Base-by-base conservation (phyloP, 1,139 yeast genomes). In the Blastobotrys apis region DNA sequence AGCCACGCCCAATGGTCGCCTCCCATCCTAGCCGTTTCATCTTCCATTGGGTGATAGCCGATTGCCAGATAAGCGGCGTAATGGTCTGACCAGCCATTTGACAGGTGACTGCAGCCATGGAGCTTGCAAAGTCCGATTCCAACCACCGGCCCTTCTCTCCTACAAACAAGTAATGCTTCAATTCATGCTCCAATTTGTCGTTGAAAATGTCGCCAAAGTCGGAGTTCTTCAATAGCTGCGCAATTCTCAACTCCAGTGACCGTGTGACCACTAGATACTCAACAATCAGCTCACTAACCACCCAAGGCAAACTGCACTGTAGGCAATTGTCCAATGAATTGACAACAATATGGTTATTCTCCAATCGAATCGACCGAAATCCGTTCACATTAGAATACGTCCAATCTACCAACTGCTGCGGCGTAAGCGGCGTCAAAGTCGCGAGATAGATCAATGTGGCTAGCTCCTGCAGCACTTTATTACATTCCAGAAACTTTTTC, bases 161-260 rank as follows among this genome's bases (percentile, higher is more conserved):
- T 15, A 41, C 45, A 41, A 41, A 41, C 12, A 41, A 10, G 17
- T 37, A 37, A n/a, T 35, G 30, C 16, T 30, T n/a, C 31, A 41
- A 21, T 5, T 19, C 31, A 12, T 9, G 13, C 17, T 20, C 29
- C 13, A 30, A 21, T 3, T 19, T 2, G 17, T 23, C 17, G 17
- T 20, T 12, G 21, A 37, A 17, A 15, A 21, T 3, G 20, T 32
- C 23, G n/a, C n/a, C n/a, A n/a, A n/a, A n/a, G n/a, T 33, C 25
- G 5, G 36, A 17, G 5, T 26, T 23, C n/a, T 33, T 35, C 17
- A 37, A 21, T n/a, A n/a, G 26, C 30, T 25, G 19, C 19, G 15
- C 37, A 23, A 32, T 13, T 16, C 19, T 21, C 10, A 41, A 16
- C n/a, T 41, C 37, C 12, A 41, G 25, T 16, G 27, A 31, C 15